Base-by-base conservation (phyloP, 371 early-diverging fungal species). In the Saksenaea vasiformis region DNA sequence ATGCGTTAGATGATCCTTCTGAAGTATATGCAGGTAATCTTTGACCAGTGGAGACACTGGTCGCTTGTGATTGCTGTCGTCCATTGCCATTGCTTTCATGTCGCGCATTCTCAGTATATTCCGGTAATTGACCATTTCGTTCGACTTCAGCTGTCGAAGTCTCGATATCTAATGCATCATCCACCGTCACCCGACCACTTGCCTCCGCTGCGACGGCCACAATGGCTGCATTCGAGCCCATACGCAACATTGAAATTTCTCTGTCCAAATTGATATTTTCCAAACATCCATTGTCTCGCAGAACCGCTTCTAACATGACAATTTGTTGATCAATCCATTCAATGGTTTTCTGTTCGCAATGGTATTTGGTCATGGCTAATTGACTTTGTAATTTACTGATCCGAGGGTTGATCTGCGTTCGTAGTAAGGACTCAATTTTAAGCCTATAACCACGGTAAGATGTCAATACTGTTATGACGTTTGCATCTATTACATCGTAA, bases 301-400 rank as follows among this genome's bases (percentile, higher is more conserved):
- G 34, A 31, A 76, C 65, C 2, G 62, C 51, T 58, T 78, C 78
- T 15, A 80, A 28, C 15, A 74, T 65, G 11, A 68, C 56, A 11
- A 80, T 71, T 53, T 78, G 78, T 55, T 74, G 73, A 39, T 78
- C 74, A 9, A 73, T 69, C 81, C 81, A 80, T 59, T 80, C 81
- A 54, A 80, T 78, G 26, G 69, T 56, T 58, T 70, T 66, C 53
- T 78, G 74, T 24, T 78, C 81, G 31, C 71, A 68, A 27, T 74
- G 76, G 39, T 69, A 76, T 37, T 69, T 66, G 2, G 76, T 60
- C 7, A 66, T 62, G 0, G 73, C 58, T 2, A 78, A 28, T 47
- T 78, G 74, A 24, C 62, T 74, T 55, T 78, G 74, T 28, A 78
- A 66, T 39, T 71, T 54, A 53, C 67, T 70, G 4, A 73, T 34